phyloP scores from a whole-genome alignment of 345 rosid genomes.

The Chamaenerion angustifolium region DNA sequence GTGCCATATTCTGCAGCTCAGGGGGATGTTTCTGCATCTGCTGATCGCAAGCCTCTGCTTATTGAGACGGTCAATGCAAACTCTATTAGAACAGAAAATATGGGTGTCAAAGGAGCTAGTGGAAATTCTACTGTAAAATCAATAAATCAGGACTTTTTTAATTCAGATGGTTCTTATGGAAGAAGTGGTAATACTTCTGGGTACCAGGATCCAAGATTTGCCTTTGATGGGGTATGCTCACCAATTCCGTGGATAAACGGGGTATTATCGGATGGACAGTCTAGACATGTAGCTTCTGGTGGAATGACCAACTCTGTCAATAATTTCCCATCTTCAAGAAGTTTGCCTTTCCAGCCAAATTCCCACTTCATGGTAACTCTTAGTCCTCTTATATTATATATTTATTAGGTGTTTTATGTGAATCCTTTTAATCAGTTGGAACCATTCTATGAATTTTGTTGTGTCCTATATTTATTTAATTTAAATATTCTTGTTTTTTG shows the following conservation, averaged over 20 bases:
- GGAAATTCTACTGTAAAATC: conserved; percentile 43
- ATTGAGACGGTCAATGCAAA: neutral
- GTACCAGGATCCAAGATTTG: conserved; percentile 51
- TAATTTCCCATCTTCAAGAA: conserved; percentile 35
- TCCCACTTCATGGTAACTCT: conserved; percentile 42
- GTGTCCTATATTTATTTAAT: too few relatives aligned
- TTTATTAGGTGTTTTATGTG: neutral
- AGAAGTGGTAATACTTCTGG: conserved; percentile 38
- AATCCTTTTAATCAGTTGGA: too few relatives aligned
- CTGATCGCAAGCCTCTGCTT: neutral
- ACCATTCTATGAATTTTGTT: too few relatives aligned
- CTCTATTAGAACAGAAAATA: conserved; percentile 14
- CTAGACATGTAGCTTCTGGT: conserved; percentile 26
- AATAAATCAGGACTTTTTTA: conserved; percentile 24
- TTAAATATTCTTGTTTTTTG: too few relatives aligned
- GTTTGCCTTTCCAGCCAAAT: conserved; percentile 37
- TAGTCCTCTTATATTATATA: neutral
- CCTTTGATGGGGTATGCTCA: conserved; percentile 37
- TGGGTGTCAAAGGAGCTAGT: conserved; percentile 40
- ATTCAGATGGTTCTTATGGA: conserved; percentile 30
- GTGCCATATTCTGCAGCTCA: conserved; percentile 36
- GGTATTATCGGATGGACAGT: conserved; percentile 41
- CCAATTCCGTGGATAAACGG: conserved; percentile 39
- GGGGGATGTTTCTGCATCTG: conserved; percentile 38
- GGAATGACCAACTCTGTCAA: conserved; percentile 31